A percentile compares a stretch with the other conserved stretches of the same genome.
phyloP scores from a whole-genome alignment of 2,329 filamentous ascomycete genomes.

The Colletotrichum chrysophilum region DNA sequence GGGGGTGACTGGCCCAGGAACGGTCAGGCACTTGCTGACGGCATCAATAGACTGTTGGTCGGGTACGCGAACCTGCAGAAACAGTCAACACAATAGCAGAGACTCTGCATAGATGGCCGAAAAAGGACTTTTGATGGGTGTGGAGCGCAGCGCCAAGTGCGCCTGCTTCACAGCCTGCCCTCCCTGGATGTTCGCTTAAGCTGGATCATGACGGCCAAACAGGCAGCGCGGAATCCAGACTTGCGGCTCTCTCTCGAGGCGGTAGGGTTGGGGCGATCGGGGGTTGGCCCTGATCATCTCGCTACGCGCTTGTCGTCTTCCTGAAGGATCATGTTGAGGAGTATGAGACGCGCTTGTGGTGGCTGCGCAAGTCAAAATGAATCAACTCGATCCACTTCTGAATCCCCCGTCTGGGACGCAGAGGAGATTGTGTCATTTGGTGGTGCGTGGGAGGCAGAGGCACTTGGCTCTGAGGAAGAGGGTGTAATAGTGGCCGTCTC shows the following conservation, averaged over 20 bases:
- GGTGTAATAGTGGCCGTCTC: neutral
- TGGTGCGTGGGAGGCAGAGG: neutral
- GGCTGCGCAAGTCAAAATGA: conserved; percentile 18
- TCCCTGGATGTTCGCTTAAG: neutral
- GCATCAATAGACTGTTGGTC: neutral
- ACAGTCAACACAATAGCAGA: neutral
- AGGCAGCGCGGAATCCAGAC: neutral
- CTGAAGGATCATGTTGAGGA: conserved; percentile 12
- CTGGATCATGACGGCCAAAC: neutral
- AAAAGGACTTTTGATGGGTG: neutral
- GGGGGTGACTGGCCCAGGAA: neutral
- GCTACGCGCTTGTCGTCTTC: conserved; percentile 20
- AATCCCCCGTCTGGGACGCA: neutral
- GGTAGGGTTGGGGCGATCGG: conserved; percentile 6
- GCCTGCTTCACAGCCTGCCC: neutral
- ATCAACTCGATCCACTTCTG: neutral
- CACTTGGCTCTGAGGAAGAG: neutral
- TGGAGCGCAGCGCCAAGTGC: neutral
- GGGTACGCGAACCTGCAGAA: neutral
- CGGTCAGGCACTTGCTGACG: neutral
- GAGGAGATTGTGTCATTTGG: conserved; percentile 5
- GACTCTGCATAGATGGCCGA: neutral
- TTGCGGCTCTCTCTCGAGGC: conserved; percentile 1
- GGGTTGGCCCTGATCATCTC: conserved; percentile 16
- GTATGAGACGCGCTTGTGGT: conserved; percentile 21